Evolutionary conservation across 805 yeast species (phyloP).

Genomic region (Candida multigemmis): DNA sequence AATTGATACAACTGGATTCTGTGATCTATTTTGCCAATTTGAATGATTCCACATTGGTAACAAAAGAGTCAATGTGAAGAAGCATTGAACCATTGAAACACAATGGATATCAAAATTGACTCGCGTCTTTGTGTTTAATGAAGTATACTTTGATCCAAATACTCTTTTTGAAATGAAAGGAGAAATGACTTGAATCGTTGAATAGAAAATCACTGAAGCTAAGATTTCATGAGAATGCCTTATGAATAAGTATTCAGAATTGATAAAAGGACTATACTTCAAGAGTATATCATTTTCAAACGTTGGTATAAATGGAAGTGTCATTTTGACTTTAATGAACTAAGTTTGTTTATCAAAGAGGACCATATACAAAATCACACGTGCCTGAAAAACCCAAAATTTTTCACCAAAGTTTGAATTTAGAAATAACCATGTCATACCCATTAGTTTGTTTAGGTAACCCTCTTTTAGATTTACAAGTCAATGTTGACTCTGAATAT

Average conservation of each 20-base stretch:
- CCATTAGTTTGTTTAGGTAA: conserved; percentile 82
- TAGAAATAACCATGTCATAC: conserved; percentile 45
- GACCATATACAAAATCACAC: no score
- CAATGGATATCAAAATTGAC: conserved; percentile 85
- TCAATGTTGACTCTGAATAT: conserved; percentile 57
- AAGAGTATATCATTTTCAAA: conserved; percentile 33
- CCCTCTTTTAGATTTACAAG: conserved; percentile 85
- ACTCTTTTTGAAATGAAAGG: conserved; percentile 39
- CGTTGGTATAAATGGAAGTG: conserved; percentile 10
- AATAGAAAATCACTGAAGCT: conserved; percentile 53
- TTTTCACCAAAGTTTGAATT: no score
- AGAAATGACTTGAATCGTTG: conserved; percentile 41
- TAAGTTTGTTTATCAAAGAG: no score
- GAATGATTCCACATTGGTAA: conserved; percentile 60
- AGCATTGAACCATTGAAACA: conserved; percentile 79
- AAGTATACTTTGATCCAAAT: conserved; percentile 48
- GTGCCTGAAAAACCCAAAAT: no score
- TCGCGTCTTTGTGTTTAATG: conserved; percentile 34
- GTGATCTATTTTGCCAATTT: conserved; percentile 22
- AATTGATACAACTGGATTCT: conserved; percentile 36
- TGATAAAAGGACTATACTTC: conserved; percentile 37
- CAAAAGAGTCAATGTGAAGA: conserved; percentile 50
- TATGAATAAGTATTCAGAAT: conserved; percentile 31
- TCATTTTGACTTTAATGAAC: no score
- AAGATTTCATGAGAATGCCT: conserved; percentile 74